Evolutionary conservation across 306 rosid species (phyloP).

Genomic region (Glycine latifolia): DNA sequence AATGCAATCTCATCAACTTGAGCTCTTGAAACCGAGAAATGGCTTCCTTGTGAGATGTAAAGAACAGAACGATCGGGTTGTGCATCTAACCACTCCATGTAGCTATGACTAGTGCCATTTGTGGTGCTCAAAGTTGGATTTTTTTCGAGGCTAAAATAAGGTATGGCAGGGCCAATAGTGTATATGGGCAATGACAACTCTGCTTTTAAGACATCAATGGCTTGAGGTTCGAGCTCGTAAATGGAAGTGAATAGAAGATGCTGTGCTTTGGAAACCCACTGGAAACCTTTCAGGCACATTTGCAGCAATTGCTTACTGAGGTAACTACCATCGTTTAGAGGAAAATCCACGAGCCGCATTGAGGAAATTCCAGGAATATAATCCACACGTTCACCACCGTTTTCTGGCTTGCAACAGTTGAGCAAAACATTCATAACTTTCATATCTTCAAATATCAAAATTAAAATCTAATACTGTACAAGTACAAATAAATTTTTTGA

Average conservation of each 20-base stretch:
- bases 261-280: slow-evolving; percentile 44
- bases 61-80: slow-evolving; percentile 53
- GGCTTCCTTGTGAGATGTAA: slow-evolving; percentile 60
- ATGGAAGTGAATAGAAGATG: slow-evolving; percentile 51
- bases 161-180: slow-evolving; percentile 56
- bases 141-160: slow-evolving; percentile 26
- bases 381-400: slow-evolving; percentile 50
- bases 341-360: slow-evolving; percentile 54
- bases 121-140: background rate
- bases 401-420: slow-evolving; percentile 24
- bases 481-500: background rate
- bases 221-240: slow-evolving; percentile 55
- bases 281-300: slow-evolving; percentile 5
- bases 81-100: slow-evolving; percentile 56
- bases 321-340: slow-evolving; percentile 8
- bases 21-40: slow-evolving; percentile 43
- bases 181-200: slow-evolving; percentile 43
- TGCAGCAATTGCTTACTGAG: background rate
- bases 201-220: slow-evolving; percentile 47
- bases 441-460: too few species aligned
- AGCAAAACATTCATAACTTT: background rate
- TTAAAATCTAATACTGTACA: too few species aligned
- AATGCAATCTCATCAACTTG: slow-evolving; percentile 52
- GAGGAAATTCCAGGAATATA: slow-evolving; percentile 61
- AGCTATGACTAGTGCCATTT: background rate